Evolutionary conservation across 768 basidiomycete species (phyloP), one percentile per base, ranked within the genome.

Genomic region (Ephemerocybe angulata): DNA sequence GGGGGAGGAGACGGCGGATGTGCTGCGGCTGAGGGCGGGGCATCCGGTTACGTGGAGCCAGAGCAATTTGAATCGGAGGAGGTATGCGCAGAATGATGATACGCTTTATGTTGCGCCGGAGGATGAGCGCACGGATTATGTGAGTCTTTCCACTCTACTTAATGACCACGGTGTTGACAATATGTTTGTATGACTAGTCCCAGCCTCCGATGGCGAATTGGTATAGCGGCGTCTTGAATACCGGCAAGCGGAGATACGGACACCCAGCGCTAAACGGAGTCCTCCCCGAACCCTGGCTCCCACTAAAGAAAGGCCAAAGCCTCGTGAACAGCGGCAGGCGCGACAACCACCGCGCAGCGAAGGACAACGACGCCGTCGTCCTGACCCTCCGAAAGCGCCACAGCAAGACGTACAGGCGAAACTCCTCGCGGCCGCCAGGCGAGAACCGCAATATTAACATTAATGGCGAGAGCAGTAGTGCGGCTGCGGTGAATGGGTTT

Each of bases 141-240:
- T 88, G 58, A 56, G 79, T 69, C 1, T 40, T 53, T 33, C 25
- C 25, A n/a, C 33, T 5, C 50, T 21, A 33, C 28, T 15, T 17
- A 2, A 17, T 31, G 24, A 25, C 29, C 35, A 42, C 38, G 22
- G 37, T 44, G 19, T 52, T 60, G 40, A 62, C 49, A 29, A 55
- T 55, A 48, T 60, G 58, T 50, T 38, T 50, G 60, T 40, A n/a
- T 49, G 46, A n/a, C 2, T 62, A 94, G 88, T 93, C 92, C 0
- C 96, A 98, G 69, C 95, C 96, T 0, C 96, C 96, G 0, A 94
- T 98, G 91, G 87, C 89, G 13, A 92, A 92, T 62, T 95, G 92
- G 85, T 98, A 93, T 67, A 81, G 79, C 41, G 96, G 96, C 0
- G 92, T 98, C 21, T 76, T 98, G 13, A 96, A 96, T 66, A 97